phyloP scores from a whole-genome alignment of 768 basidiomycete species.

The Tulasnella sp. region DNA sequence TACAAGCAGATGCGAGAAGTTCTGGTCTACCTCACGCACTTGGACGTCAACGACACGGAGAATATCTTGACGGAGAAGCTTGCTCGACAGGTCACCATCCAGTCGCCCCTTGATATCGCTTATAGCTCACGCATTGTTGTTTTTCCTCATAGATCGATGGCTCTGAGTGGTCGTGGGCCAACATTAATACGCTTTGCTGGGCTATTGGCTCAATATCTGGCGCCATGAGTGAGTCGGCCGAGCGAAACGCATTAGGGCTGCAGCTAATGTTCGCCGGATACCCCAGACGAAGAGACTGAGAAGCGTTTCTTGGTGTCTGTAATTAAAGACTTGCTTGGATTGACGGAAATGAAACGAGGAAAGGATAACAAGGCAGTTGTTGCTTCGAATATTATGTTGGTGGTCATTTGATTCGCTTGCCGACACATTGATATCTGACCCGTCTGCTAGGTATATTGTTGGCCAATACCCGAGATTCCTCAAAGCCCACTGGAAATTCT shows the following conservation, averaged over 20 bases:
- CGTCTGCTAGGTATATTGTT: slow-evolving; percentile 68
- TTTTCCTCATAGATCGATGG: slow-evolving; percentile 58
- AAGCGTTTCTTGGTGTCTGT: slow-evolving; percentile 98
- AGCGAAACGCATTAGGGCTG: background rate
- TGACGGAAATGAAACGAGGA: slow-evolving; percentile 97
- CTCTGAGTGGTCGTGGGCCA: slow-evolving; percentile 99
- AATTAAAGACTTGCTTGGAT: slow-evolving; percentile 95
- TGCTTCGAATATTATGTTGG: slow-evolving; percentile 80
- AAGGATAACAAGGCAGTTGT: slow-evolving; percentile 99
- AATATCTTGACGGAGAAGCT: slow-evolving; percentile 96
- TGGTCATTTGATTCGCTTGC: slow-evolving; percentile 8
- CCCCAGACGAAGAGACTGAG: slow-evolving; percentile 92
- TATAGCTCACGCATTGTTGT: background rate
- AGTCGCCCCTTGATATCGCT: background rate
- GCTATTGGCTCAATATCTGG: slow-evolving; percentile 99
- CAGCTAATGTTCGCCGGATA: background rate
- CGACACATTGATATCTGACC: slow-evolving; percentile 44
- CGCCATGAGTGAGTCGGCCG: slow-evolving; percentile 78
- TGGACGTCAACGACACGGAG: slow-evolving; percentile 95
- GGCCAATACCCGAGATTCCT: slow-evolving; percentile 99
- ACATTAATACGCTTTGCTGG: slow-evolving; percentile 98
- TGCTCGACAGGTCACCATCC: slow-evolving; percentile 70
- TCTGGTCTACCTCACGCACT: slow-evolving; percentile 93
- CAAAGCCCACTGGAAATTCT: slow-evolving; percentile 99
- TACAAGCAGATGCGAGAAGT: slow-evolving; percentile 99